Percentiles rank a stretch among this genome's conserved stretches.
Conservation (phyloP, 2,329 filamentous ascomycete genomes). For the Paramyrothecium roridum region DNA sequence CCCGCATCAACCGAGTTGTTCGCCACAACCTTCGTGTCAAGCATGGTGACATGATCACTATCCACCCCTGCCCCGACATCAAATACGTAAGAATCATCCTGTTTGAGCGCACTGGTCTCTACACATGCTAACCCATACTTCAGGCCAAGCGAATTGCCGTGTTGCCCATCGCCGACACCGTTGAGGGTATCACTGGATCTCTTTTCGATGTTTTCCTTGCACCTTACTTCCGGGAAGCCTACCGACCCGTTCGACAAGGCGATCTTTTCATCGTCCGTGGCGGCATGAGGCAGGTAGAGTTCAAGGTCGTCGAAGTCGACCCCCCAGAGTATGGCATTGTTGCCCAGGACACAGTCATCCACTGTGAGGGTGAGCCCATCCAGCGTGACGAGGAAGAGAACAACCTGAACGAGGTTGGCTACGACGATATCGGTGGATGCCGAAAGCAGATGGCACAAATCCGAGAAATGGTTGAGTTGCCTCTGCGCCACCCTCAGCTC, state of each 20-base stretch:
- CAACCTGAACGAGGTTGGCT: conserved; percentile 98
- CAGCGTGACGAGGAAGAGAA: conserved; percentile 99
- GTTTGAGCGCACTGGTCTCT: not conserved
- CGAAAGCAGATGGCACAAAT: conserved; percentile 99
- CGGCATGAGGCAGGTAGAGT: conserved; percentile 98
- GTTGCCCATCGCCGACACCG: conserved; percentile 94
- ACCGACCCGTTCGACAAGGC: conserved; percentile 93
- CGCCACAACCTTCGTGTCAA: conserved; percentile 98
- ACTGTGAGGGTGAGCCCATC: conserved; percentile 88
- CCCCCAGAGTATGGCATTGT: conserved; percentile 98
- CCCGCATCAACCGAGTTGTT: conserved; percentile 96
- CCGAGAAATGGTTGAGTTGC: conserved; percentile 95
- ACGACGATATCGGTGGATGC: conserved; percentile 99
- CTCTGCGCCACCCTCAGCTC: conserved; percentile 92
- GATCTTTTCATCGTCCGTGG: conserved; percentile 96
- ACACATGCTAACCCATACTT: conserved; percentile 9
- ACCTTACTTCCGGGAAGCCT: conserved; percentile 98
- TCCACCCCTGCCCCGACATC: conserved; percentile 97
- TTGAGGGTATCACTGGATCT: conserved; percentile 95
- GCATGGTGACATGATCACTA: conserved; percentile 96
- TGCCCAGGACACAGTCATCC: conserved; percentile 96
- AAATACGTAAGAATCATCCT: conserved; percentile 81
- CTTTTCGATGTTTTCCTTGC: conserved; percentile 99
- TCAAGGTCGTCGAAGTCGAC: conserved; percentile 99
- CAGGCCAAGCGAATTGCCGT: conserved; percentile 99